A percentile compares a stretch with the other conserved stretches of the same genome.
Conservation (phyloP, 768 basidiomycete species). For the Agrocybe chaxingu region DNA sequence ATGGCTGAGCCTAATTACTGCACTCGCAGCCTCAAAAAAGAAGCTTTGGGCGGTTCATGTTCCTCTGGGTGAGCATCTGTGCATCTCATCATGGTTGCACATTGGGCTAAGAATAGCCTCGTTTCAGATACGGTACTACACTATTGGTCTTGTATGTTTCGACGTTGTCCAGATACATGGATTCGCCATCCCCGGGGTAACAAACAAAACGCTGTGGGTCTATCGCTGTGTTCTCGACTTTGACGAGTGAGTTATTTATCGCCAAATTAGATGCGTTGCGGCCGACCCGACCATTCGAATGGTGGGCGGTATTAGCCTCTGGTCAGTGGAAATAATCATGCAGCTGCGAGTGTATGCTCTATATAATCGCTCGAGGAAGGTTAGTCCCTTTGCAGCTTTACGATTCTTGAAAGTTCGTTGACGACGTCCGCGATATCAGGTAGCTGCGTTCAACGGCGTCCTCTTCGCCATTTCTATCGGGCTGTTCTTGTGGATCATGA, state of each 20-base stretch:
- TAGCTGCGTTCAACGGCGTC: conserved; percentile 34
- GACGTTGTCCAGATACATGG: conserved; percentile 44
- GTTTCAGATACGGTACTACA: conserved; percentile 44
- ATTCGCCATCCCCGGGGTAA: conserved; percentile 35
- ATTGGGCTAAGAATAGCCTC: not conserved
- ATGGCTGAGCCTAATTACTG: not conserved
- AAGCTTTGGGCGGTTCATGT: conserved; percentile 35
- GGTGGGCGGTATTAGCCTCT: conserved; percentile 40
- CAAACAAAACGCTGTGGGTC: conserved; percentile 32
- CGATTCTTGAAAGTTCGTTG: not conserved
- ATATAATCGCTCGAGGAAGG: conserved; percentile 36
- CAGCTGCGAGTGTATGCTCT: conserved; percentile 43
- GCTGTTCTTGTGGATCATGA: conserved; percentile 38
- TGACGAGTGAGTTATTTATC: not conserved
- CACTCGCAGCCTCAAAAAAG: conserved; percentile 29
- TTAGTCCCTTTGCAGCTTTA: conserved; percentile 9
- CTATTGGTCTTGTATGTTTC: conserved; percentile 37
- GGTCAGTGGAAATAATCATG: conserved; percentile 49
- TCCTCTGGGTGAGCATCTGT: conserved; percentile 31
- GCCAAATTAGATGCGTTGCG: conserved; percentile 33
- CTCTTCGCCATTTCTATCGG: conserved; percentile 40
- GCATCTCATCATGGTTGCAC: not conserved
- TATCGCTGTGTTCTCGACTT: too few species aligned
- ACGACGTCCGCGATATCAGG: conserved; percentile 14
- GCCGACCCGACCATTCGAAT: conserved; percentile 41